These are phyloP conservation scores for Ormosia semicastrata DNA, from an alignment of 306 rosid species.

Conservation along the genomic window DNA sequence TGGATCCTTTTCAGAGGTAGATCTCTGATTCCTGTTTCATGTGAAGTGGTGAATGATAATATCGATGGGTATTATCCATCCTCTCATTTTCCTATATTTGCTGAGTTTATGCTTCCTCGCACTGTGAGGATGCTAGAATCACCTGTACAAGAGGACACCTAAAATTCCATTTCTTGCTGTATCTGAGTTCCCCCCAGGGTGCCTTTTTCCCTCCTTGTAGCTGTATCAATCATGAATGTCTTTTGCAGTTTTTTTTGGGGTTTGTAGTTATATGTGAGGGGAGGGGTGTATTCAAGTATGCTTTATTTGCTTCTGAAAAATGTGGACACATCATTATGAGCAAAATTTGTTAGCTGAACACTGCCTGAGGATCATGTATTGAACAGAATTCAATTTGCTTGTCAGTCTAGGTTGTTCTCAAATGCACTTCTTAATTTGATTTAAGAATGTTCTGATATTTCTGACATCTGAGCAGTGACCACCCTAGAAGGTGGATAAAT, in stretches of 20 bases:
- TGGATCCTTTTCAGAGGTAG: constrained; percentile 99
- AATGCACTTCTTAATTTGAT: neutral
- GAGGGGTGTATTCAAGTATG: constrained; percentile 11
- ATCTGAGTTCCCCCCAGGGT: neutral
- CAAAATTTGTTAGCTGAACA: constrained; percentile 20
- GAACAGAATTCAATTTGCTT: constrained; percentile 12
- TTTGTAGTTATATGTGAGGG: constrained; percentile 10
- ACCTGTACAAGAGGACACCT: constrained; percentile 58
- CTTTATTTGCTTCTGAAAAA: constrained; percentile 8
- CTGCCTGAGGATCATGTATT: constrained; percentile 27
- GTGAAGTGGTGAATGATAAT: constrained; percentile 88
- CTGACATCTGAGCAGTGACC: neutral
- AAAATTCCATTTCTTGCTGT: constrained; percentile 20
- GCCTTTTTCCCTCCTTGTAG: neutral
- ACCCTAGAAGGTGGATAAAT: neutral
- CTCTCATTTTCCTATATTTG: constrained; percentile 85
- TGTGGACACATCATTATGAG: constrained; percentile 20
- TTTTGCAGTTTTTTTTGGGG: constrained; percentile 11
- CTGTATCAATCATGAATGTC: neutral
- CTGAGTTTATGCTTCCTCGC: constrained; percentile 97
- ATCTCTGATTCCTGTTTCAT: constrained; percentile 83
- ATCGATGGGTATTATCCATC: constrained; percentile 89
- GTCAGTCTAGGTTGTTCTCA: neutral
- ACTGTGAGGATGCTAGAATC: constrained; percentile 75
- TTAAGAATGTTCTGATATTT: neutral